Evolutionary conservation across 441 rosid species (phyloP).

Genomic region (Sinapis alba): DNA sequence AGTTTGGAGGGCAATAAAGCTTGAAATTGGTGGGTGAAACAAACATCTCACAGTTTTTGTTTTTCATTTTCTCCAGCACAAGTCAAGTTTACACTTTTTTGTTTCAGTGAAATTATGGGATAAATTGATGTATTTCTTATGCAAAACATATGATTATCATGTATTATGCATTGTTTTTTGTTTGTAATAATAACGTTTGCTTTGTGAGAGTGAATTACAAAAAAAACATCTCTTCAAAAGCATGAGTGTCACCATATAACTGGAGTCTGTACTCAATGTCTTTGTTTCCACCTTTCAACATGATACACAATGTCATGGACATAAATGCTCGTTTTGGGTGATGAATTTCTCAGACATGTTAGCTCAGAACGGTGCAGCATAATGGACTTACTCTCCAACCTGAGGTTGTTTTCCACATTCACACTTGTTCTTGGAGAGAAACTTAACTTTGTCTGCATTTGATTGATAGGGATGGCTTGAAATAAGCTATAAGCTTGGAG

Average conservation of each 20-base stretch:
- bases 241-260: no score
- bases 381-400: constrained; percentile 76
- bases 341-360: constrained; percentile 60
- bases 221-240: neutral
- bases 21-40: constrained; percentile 10
- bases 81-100: constrained; percentile 2
- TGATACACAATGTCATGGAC: no score
- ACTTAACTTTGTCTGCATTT: neutral
- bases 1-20: constrained; percentile 51
- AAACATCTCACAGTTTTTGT: neutral
- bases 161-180: constrained; percentile 3
- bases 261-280: no score
- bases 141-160: constrained; percentile 9
- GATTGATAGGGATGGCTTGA: constrained; percentile 83
- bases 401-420: constrained; percentile 52
- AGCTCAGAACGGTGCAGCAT: constrained; percentile 62
- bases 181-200: constrained; percentile 11
- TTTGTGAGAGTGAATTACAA: constrained; percentile 10
- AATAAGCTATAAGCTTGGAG: constrained; percentile 67
- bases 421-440: neutral
- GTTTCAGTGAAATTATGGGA: neutral
- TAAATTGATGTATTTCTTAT: constrained; percentile 29
- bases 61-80: neutral
- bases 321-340: no score
- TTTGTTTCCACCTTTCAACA: no score